Base-by-base conservation (phyloP, 495 filamentous ascomycete species). In the Penicillium nucicola region DNA sequence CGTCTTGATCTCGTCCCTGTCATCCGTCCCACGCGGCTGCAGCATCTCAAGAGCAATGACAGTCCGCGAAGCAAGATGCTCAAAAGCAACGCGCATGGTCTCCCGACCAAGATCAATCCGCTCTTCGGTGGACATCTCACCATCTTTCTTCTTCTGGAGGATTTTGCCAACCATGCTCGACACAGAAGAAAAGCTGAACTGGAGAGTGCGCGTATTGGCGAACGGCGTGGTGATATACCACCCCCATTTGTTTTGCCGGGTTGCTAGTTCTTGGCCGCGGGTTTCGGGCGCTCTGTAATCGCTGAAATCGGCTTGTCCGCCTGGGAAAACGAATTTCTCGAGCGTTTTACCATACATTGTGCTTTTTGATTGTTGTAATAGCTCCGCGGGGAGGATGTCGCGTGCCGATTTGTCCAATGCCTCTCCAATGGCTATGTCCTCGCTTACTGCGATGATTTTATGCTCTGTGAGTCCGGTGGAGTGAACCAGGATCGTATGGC, bases 401-500 rank as follows among this genome's bases (percentile, higher is more conserved):
- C 92, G 80, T 6, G 87, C 90, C 43, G 80, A 74, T 64, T 96
- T 95, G 70, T 98, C 93, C 8, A 98, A 67, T 59, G 84, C 77
- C 61, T 95, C 85, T 48, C 93, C 93, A 40, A 96, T 71, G 1
- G 92, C 89, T 42, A 92, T 84, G 68, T 92, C 89, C 0, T 60
- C 58, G 4, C 84, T 84, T 7, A 78, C 74, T 10, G 87, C 89
- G 12, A 97, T 75, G 49, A 91, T 78, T 13, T 66, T 64, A 65
- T 98, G 92, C 17, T 83, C 71, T 10, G 75, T 79, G 1, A 93
- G 63, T 2, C 74, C 74, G 15, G 65, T 66, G 11, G 89, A 93
- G 42, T 86, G 81, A 2, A 95, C 77, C 3, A 98, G 81, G 50
- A 93, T 83, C 9, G 91, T 90, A 75, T 98, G 93, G 3, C 93